These are phyloP conservation scores for Colletotrichum agaves DNA, from an alignment of 2,329 filamentous ascomycete species.

Conservation along the genomic window DNA sequence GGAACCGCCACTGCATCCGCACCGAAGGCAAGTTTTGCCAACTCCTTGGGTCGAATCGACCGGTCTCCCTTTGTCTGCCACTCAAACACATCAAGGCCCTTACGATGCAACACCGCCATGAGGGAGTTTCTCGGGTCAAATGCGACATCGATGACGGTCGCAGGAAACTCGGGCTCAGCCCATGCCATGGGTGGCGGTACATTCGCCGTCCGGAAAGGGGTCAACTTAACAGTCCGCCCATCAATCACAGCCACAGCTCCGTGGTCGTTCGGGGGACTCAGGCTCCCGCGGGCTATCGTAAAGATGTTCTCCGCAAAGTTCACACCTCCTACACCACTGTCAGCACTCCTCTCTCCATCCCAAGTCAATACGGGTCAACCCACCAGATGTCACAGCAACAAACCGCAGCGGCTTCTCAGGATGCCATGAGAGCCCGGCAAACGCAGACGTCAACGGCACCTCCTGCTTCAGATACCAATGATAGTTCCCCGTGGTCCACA, in stretches of 20 bases:
- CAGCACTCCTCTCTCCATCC: background rate
- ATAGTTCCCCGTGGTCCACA: slow-evolving; percentile 98
- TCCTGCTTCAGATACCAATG: slow-evolving; percentile 99
- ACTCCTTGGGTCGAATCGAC: slow-evolving; percentile 55
- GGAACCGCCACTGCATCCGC: slow-evolving; percentile 38
- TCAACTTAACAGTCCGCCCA: slow-evolving; percentile 82
- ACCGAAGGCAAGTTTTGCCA: slow-evolving; percentile 52
- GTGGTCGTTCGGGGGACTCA: slow-evolving; percentile 76
- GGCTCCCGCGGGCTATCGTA: slow-evolving; percentile 74
- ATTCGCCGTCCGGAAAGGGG: slow-evolving; percentile 84
- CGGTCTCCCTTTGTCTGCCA: slow-evolving; percentile 73
- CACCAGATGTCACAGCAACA: slow-evolving; percentile 63
- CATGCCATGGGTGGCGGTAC: slow-evolving; percentile 94
- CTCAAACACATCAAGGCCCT: slow-evolving; percentile 74
- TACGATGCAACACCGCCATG: slow-evolving; percentile 78
- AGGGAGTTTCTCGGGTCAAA: slow-evolving; percentile 72
- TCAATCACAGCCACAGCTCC: slow-evolving; percentile 88
- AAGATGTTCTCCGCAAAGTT: slow-evolving; percentile 75
- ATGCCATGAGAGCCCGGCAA: slow-evolving; percentile 75
- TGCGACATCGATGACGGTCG: slow-evolving; percentile 77
- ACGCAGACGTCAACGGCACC: slow-evolving; percentile 59
- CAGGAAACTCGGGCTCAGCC: slow-evolving; percentile 73
- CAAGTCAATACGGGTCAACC: slow-evolving; percentile 36
- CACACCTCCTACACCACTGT: slow-evolving; percentile 54
- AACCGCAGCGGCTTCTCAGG: slow-evolving; percentile 83